Evolutionary conservation across 225 moss, liverwort and hornwort species (phyloP), one percentile per base, ranked within the genome.

Genomic region (Straminergon stramineum): DNA sequence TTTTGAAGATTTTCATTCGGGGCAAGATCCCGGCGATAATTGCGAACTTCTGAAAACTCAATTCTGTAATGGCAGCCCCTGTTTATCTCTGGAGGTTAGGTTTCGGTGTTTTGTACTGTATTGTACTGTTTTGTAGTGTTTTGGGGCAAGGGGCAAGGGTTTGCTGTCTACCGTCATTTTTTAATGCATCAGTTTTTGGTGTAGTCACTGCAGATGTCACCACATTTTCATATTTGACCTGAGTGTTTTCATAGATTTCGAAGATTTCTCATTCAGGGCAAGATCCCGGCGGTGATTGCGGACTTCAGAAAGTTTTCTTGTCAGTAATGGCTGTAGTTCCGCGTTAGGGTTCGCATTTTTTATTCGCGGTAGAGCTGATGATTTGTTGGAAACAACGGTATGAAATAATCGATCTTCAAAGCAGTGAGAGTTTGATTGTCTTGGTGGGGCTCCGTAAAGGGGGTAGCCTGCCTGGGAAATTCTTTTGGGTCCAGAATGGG

Each of bases 331-430:
- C n/a, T 76, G 37, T 41, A 37, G 62, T 70, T 57, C 45, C 55
- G 61, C 27, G 53, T 90, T 90, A 90, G 91, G 93, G 79, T 91
- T 93, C 60, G 15, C 83, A 74, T 61, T 86, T 61, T 83, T 66
- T 35, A 60, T 69, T 77, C 82, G 52, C 37, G 23, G 13, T 15
- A 63, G 82, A 82, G 89, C 73, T 79, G 60, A 75, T 77, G 79
- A 84, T 84, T 87, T 87, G 52, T 79, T 53, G 75, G 37, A 68
- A 56, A 31, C 63, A n/a, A 45, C 10, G 68, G 39, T 83, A 34
- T 58, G 58, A 52, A 83, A 35, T 31, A 43, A 67, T 9, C 28
- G 82, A 52, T 30, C 83, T 15, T 83, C 20, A 52, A 65, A 56
- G 86, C 30, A 39, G 43, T 86, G 18, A 27, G 35, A 56, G 43